These are phyloP conservation scores for Aureobasidium leucospermi DNA, from an alignment of 2,329 filamentous ascomycete genomes.

Conservation along the genomic window DNA sequence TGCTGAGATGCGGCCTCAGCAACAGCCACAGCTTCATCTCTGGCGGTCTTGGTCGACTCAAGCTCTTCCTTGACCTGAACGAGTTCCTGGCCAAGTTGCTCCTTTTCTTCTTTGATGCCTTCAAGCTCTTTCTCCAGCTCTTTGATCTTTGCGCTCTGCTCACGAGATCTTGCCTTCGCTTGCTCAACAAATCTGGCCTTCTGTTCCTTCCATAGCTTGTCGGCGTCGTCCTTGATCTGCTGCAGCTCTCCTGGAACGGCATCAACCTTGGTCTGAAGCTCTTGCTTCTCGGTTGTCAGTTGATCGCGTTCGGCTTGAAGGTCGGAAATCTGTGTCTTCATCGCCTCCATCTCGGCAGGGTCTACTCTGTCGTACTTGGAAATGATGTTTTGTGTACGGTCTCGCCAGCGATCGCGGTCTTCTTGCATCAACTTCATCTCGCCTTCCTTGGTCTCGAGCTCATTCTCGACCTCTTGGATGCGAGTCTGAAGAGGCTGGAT, in stretches of 20 bases:
- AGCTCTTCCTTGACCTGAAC: conserved; percentile 44
- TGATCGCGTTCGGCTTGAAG: conserved; percentile 45
- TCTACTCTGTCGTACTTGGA: conserved; percentile 95
- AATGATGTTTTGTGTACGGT: conserved; percentile 89
- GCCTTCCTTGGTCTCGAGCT: conserved; percentile 72
- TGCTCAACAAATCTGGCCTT: conserved; percentile 40
- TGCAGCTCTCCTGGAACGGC: conserved; percentile 42
- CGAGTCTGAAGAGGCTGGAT: conserved; percentile 77
- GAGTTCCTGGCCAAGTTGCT: conserved; percentile 32
- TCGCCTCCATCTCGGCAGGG: conserved; percentile 80
- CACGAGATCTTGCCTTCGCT: conserved; percentile 50
- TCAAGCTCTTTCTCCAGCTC: conserved; percentile 45
- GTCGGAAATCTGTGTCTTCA: conserved; percentile 67
- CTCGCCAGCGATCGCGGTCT: conserved; percentile 91
- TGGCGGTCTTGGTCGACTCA: conserved; percentile 53
- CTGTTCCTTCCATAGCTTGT: conserved; percentile 41
- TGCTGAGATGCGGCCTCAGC: conserved; percentile 28
- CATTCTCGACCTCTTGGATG: conserved; percentile 74
- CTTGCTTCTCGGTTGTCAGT: conserved; percentile 45
- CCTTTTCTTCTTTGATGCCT: conserved; percentile 56
- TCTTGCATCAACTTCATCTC: conserved; percentile 84
- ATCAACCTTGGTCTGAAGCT: conserved; percentile 44
- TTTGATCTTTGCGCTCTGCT: conserved; percentile 58
- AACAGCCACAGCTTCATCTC: conserved; percentile 53
- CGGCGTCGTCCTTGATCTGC: conserved; percentile 35